Evolutionary conservation across 176 grass and related monocot species (phyloP), one percentile per base, ranked within the genome.

Genomic region (Tillandsia fasciculata): DNA sequence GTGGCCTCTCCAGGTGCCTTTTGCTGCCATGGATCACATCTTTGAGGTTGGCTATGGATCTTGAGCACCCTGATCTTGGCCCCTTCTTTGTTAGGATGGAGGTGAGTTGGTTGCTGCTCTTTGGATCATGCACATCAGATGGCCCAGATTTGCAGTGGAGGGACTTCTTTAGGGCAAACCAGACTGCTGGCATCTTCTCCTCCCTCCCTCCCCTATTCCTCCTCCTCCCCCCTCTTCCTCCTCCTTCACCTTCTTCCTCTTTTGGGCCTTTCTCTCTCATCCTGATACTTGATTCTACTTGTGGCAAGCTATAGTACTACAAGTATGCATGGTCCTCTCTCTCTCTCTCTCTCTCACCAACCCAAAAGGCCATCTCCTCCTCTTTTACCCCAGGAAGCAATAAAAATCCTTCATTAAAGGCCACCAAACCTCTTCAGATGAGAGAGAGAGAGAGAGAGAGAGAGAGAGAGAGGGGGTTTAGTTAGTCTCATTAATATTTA

Each of bases 1-100:
- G 86, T 26, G 89, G 89, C 72, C 66, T 78, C 10, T 86, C 86
- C 13, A 88, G 86, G 65, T 97, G 93, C 20, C 93, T 83, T 77
- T 97, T 97, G 89, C 93, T 97, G 15, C 93, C 93, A 79, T 97
- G 93, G 74, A 97, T 97, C 15, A 97, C 93, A 64, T 97, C 89
- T 15, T 86, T 88, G 8, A 97, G 83, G 84, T 97, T 97, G 53
- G 93, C 89, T 5, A 97, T 92, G 7, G 94, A 97, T 28, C 89
- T 81, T 2, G 94, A 97, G 79, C 94, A 97, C 0, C 89, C 94
- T 7, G 94, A 97, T 29, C 94, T 75, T 42, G 72, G 68, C 5
- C 76, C 59, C 20, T 71, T 84, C 85, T 92, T 90, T 53, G 89
- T 97, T 12, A 82, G 49, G 13, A 91, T 85, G 42, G 82, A 68